These are phyloP conservation scores for Aureobasidium sp. DNA, from an alignment of 2,329 filamentous ascomycete genomes.

Conservation along the genomic window DNA sequence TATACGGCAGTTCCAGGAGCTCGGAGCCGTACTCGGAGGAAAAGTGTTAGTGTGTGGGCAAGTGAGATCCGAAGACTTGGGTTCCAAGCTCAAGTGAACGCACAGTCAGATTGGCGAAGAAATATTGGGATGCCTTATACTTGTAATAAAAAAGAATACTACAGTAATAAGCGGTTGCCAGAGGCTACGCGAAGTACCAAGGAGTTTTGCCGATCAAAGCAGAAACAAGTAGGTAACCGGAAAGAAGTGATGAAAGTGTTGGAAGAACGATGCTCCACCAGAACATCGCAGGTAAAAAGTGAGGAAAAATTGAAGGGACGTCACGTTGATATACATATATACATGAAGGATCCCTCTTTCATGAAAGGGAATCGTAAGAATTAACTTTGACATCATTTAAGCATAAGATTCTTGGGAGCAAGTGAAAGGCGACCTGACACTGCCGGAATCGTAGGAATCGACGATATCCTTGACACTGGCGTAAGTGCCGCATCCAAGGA, in stretches of 20 bases:
- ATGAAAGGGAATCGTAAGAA: not conserved
- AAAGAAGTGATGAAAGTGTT: not conserved
- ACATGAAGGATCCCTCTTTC: not conserved
- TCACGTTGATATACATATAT: constrained; percentile 1
- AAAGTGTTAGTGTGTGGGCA: too few relatives aligned
- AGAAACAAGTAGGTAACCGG: too few relatives aligned
- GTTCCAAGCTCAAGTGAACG: too few relatives aligned
- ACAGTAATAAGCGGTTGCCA: too few relatives aligned
- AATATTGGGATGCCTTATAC: too few relatives aligned
- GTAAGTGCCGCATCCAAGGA: constrained; percentile 33
- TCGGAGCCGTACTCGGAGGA: too few relatives aligned
- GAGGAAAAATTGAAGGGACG: not conserved
- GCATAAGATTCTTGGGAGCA: constrained; percentile 28
- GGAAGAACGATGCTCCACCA: not conserved
- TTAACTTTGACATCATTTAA: constrained; percentile 9
- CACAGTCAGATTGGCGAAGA: too few relatives aligned
- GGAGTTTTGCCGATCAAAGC: too few relatives aligned
- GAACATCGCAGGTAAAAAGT: not conserved
- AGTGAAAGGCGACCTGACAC: constrained; percentile 32
- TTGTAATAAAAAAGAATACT: too few relatives aligned
- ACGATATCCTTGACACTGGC: constrained; percentile 36
- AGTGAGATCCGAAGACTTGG: too few relatives aligned
- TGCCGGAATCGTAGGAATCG: constrained; percentile 29
- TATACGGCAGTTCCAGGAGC: too few relatives aligned
- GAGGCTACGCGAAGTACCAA: too few relatives aligned